Evolutionary conservation across 2,329 filamentous ascomycete genomes (phyloP).

Genomic region (Lecanosticta acicola): DNA sequence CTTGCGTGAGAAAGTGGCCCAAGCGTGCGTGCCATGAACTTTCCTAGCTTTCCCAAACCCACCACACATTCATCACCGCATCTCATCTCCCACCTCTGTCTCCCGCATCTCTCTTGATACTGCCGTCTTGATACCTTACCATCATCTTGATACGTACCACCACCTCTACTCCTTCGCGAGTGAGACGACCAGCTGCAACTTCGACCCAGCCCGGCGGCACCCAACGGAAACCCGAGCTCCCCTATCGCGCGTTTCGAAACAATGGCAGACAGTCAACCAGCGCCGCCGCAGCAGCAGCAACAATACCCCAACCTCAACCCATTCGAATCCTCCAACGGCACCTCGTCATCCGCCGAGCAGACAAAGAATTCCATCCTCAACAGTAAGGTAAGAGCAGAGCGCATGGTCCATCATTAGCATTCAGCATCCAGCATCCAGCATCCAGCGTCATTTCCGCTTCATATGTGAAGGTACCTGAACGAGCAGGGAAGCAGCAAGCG

Average conservation of each 20-base stretch:
- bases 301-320: slow-evolving; percentile 33
- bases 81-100: background rate
- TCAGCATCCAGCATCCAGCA: background rate
- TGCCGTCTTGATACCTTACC: no score
- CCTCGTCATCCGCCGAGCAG: slow-evolving; percentile 15
- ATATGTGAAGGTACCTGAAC: no score
- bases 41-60: background rate
- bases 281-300: slow-evolving; percentile 23
- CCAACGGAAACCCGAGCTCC: background rate
- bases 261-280: slow-evolving; percentile 2
- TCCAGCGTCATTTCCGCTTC: background rate
- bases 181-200: no score
- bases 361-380: slow-evolving; percentile 36
- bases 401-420: background rate
- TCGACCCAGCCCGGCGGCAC: background rate
- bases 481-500: slow-evolving; percentile 5
- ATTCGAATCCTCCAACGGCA: slow-evolving; percentile 16
- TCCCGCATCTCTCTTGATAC: no score
- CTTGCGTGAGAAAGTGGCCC: no score
- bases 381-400: slow-evolving; percentile 38
- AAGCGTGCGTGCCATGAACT: background rate
- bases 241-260: background rate
- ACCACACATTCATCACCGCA: background rate
- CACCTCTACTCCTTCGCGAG: no score
- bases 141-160: no score